Conservation (phyloP, 306 rosid genomes). For the Dalbergia cultrata region DNA sequence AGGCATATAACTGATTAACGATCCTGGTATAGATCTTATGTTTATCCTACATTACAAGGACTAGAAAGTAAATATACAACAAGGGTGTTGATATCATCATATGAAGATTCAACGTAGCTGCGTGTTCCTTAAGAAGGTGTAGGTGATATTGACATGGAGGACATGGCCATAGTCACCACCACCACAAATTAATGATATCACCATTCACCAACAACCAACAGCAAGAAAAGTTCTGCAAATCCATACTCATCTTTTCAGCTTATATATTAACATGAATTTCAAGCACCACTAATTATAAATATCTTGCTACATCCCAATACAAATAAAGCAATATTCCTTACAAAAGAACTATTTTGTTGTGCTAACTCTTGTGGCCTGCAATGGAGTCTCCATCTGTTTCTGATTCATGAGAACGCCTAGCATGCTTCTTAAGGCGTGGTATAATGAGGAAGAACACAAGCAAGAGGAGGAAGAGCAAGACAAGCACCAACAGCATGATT, state of each 20-base stretch:
- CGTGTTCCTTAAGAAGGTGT: background rate
- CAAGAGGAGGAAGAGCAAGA: conserved; percentile 53
- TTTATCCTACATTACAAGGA: background rate
- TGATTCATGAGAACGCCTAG: conserved; percentile 16
- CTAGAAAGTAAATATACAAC: conserved; percentile 22
- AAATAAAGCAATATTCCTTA: background rate
- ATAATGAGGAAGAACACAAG: conserved; percentile 42
- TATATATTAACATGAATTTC: background rate
- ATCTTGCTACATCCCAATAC: conserved; percentile 11
- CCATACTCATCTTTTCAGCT: background rate
- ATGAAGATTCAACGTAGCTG: background rate
- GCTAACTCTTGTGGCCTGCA: background rate
- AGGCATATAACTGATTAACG: background rate
- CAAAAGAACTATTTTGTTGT: background rate
- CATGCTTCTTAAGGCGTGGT: conserved; percentile 48
- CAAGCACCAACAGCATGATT: conserved; percentile 52
- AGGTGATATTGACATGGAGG: background rate
- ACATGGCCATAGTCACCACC: background rate
- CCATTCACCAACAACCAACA: background rate
- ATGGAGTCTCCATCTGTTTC: conserved; percentile 34
- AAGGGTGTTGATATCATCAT: background rate
- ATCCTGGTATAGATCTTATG: background rate
- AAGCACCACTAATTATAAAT: background rate
- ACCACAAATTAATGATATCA: conserved; percentile 24
- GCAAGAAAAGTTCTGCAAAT: background rate